Evolutionary conservation across 495 filamentous ascomycete species (phyloP).

Genomic region (Astrothelium macrocarpum): DNA sequence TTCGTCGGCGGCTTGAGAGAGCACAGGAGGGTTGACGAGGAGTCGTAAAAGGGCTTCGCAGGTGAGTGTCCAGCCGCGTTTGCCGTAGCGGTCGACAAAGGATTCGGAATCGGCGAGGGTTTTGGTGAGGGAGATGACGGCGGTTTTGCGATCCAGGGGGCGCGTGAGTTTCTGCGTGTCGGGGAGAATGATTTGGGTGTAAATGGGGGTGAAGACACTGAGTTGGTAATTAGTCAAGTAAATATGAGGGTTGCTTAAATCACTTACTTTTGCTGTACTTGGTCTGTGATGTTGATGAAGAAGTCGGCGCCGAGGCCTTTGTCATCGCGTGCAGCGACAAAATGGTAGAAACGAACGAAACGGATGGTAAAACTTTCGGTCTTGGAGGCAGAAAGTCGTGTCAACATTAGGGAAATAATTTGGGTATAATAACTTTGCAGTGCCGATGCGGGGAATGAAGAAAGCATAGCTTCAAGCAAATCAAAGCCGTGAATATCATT

Average conservation of each 20-base stretch:
- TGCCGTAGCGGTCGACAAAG: slow-evolving; percentile 60
- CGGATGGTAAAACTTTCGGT: slow-evolving; percentile 72
- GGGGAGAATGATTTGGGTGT: slow-evolving; percentile 74
- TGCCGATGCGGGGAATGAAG: slow-evolving; percentile 59
- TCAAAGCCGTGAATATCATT: slow-evolving; percentile 79
- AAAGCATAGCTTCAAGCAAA: slow-evolving; percentile 68
- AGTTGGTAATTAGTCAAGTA: not conserved
- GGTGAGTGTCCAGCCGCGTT: slow-evolving; percentile 83
- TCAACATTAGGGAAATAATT: slow-evolving; percentile 74
- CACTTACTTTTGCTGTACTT: slow-evolving; percentile 60
- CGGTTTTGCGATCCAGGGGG: slow-evolving; percentile 84
- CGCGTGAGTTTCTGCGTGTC: slow-evolving; percentile 78
- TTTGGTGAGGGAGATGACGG: slow-evolving; percentile 84
- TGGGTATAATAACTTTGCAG: slow-evolving; percentile 68
- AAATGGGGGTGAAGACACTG: slow-evolving; percentile 73
- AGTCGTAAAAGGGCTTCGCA: slow-evolving; percentile 78
- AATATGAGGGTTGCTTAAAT: not conserved
- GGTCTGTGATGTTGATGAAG: slow-evolving; percentile 69
- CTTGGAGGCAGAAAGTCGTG: slow-evolving; percentile 62
- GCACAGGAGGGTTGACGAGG: slow-evolving; percentile 73
- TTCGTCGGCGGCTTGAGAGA: slow-evolving; percentile 57
- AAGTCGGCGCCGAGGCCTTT: slow-evolving; percentile 83
- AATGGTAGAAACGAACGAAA: slow-evolving; percentile 86
- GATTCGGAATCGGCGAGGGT: slow-evolving; percentile 71
- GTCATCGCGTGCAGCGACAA: slow-evolving; percentile 64